Percentiles rank a stretch among this genome's conserved stretches.
Conservation (phyloP, 805 yeast genomes). For the Phaffomyces antillensis region DNA sequence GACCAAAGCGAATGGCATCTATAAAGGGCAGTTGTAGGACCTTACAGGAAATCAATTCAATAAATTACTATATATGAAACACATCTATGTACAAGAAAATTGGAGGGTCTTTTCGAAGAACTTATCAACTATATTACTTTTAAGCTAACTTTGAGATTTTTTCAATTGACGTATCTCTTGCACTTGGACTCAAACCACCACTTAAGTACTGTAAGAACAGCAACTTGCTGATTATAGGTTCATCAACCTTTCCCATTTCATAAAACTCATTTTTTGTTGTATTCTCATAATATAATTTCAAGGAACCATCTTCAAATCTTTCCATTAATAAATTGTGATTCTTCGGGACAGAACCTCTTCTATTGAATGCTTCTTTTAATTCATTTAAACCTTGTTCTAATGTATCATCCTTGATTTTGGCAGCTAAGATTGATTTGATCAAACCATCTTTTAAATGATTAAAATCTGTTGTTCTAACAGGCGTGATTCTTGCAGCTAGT, state of each 20-base stretch:
- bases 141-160: conserved; percentile 25
- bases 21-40: too few relatives aligned
- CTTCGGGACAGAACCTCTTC: conserved; percentile 68
- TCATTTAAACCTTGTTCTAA: conserved; percentile 62
- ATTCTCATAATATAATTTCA: conserved; percentile 38
- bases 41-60: too few relatives aligned
- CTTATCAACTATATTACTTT: not conserved
- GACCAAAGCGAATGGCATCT: too few relatives aligned
- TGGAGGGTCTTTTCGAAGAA: too few relatives aligned
- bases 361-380: conserved; percentile 52
- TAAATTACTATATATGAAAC: too few relatives aligned
- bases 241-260: conserved; percentile 51
- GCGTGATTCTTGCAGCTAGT: conserved; percentile 70
- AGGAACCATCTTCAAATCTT: conserved; percentile 38
- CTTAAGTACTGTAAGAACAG: conserved; percentile 71
- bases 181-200: conserved; percentile 61
- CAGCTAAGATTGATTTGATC: conserved; percentile 67
- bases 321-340: conserved; percentile 62
- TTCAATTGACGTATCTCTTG: conserved; percentile 37
- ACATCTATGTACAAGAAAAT: too few relatives aligned
- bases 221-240: conserved; percentile 58
- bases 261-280: conserved; percentile 28
- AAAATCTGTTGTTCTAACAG: conserved; percentile 87
- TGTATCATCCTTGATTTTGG: conserved; percentile 41
- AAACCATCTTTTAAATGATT: conserved; percentile 87